Evolutionary conservation across 2,329 filamentous ascomycete species (phyloP), one percentile per base, ranked within the genome.

Genomic region (Emergomyces pasteurianus): DNA sequence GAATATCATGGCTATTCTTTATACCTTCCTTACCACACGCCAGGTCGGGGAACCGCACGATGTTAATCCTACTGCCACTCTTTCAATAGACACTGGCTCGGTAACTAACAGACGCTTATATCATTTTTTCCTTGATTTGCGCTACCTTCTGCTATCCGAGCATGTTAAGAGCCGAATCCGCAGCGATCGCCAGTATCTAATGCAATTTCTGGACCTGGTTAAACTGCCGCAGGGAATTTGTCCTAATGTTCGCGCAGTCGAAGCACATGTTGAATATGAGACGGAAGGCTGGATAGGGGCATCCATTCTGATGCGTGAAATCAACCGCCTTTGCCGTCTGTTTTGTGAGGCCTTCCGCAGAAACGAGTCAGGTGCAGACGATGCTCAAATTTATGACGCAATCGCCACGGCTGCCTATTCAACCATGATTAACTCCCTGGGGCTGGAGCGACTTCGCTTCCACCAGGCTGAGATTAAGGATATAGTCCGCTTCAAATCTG

Each of bases 281-380:
- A 95, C 92, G 1, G 95, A 99, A 75, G 89, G 90, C 23, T 99
- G 94, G 94, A 97, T 99, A 59, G 95, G 90, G 61, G 92, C 94
- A 3, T 96, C 92, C 7, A 81, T 97, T 58, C 89, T 99, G 61
- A 96, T 94, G 57, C 84, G 92, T 58, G 92, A 99, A 72, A 92
- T 99, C 72, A 97, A 97, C 71, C 86, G 90, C 59, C 82, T 97
- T 43, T 96, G 92, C 69, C 83, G 92, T 64, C 88, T 94, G 68
- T 87, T 97, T 61, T 86, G 91, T 0, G 89, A 95, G 67, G 86
- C 94, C 0, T 99, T 96, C 79, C 83, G 85, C 57, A 83, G 86
- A 69, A 82, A 82, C 49, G 80, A 82, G 38, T 79, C 82, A n/a
- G 81, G 87, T 52, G 85, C 90, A 63, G 79, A 82, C 7, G 75